phyloP scores from a whole-genome alignment of 306 rosid genomes.

The Crotalaria pallida region DNA sequence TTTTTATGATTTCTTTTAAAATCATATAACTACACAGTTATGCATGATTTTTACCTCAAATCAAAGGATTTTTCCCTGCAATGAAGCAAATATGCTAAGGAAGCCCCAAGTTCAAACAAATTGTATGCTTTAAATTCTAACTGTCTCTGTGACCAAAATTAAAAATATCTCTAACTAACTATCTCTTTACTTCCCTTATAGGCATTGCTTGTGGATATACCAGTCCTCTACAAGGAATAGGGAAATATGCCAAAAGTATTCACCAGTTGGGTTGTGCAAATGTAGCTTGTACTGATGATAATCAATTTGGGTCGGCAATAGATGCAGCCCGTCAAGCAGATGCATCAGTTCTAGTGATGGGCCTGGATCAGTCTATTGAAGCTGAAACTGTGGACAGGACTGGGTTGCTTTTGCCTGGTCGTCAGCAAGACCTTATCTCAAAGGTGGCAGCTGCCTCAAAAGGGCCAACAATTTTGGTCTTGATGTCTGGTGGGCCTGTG shows the following conservation, averaged over 20 bases:
- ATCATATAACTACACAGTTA: too few species aligned
- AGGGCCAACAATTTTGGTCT: slow-evolving; percentile 71
- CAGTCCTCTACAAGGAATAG: slow-evolving; percentile 71
- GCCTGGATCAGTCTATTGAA: slow-evolving; percentile 84
- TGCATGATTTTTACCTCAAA: too few species aligned
- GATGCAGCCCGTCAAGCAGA: slow-evolving; percentile 61
- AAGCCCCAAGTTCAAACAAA: neutral
- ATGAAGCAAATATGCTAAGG: neutral
- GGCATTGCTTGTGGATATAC: slow-evolving; percentile 83
- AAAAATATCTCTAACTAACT: neutral
- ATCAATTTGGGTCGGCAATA: slow-evolving; percentile 45
- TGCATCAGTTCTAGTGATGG: slow-evolving; percentile 65
- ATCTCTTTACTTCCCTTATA: neutral
- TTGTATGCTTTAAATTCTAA: neutral
- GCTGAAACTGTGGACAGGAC: slow-evolving; percentile 67
- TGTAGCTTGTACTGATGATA: slow-evolving; percentile 46
- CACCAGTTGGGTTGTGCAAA: slow-evolving; percentile 57
- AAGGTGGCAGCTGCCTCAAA: slow-evolving; percentile 63
- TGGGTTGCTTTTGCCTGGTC: slow-evolving; percentile 65
- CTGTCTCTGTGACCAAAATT: neutral
- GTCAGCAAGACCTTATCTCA: slow-evolving; percentile 66
- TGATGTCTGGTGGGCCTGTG: slow-evolving; percentile 87
- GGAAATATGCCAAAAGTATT: slow-evolving; percentile 37
- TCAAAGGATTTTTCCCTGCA: too few species aligned
- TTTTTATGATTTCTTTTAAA: too few species aligned